Evolutionary conservation across 2,329 filamentous ascomycete genomes (phyloP).

Genomic region (Penicillium paneum): DNA sequence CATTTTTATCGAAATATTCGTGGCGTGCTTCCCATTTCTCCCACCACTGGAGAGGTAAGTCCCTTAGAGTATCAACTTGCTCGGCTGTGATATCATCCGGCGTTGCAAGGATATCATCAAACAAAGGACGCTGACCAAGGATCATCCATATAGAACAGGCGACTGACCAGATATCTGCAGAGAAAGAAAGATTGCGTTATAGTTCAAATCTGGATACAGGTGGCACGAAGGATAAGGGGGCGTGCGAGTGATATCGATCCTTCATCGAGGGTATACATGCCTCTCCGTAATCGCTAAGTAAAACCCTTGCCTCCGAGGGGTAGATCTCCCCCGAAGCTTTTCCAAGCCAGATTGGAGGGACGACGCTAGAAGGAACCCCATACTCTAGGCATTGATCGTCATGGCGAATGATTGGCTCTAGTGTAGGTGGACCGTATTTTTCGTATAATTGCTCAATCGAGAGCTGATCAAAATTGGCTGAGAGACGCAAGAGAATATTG

Average conservation of each 20-base stretch:
- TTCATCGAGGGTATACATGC: not conserved
- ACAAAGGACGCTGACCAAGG: constrained; percentile 28
- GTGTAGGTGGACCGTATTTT: not conserved
- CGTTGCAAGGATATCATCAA: constrained; percentile 24
- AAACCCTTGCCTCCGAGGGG: not conserved
- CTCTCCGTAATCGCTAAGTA: not conserved
- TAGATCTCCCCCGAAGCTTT: not conserved
- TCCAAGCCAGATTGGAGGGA: not conserved
- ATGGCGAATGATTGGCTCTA: not conserved
- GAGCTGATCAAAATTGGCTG: not conserved
- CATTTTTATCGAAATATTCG: constrained; percentile 7
- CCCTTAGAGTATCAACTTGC: constrained; percentile 27
- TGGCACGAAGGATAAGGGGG: constrained; percentile 27
- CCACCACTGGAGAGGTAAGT: constrained; percentile 21
- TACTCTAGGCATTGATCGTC: not conserved
- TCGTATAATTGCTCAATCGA: not conserved
- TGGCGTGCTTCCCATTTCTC: constrained; percentile 16
- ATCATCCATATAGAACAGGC: constrained; percentile 22
- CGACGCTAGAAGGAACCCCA: not conserved
- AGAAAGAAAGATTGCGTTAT: constrained; percentile 15
- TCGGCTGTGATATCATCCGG: constrained; percentile 26
- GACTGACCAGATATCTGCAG: constrained; percentile 39
- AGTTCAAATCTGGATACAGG: constrained; percentile 38
- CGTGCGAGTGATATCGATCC: constrained; percentile 18
- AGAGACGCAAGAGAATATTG: not conserved